Conservation (phyloP, 441 rosid genomes). For the Erodium trifolium region DNA sequence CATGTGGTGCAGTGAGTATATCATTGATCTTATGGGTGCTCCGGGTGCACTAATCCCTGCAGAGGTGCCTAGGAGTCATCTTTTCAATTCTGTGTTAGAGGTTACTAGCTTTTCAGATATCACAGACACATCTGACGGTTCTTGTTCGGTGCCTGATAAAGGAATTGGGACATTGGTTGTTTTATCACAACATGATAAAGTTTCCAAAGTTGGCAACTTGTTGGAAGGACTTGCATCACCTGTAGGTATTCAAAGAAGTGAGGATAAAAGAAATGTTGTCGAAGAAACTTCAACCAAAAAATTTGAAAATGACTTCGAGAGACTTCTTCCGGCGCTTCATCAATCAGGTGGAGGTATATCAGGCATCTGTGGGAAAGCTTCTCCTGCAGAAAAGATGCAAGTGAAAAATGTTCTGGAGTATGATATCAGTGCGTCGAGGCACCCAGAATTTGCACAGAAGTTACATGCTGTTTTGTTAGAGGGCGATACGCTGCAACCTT, state of each 20-base stretch:
- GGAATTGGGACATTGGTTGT: slow-evolving; percentile 28
- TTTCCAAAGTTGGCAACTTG: slow-evolving; percentile 24
- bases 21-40: slow-evolving; percentile 98
- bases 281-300: slow-evolving; percentile 45
- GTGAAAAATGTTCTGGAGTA: slow-evolving; percentile 79
- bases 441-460: too few species aligned
- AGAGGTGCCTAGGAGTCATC: slow-evolving; percentile 72
- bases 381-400: slow-evolving; percentile 64
- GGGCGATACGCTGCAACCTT: too few species aligned
- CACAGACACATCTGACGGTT: slow-evolving; percentile 26
- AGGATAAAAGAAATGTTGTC: slow-evolving; percentile 30
- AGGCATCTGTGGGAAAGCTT: slow-evolving; percentile 37
- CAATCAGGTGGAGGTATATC: slow-evolving; percentile 37
- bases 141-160: slow-evolving; percentile 35
- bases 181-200: slow-evolving; percentile 22
- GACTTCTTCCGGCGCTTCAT: slow-evolving; percentile 40
- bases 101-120: slow-evolving; percentile 39
- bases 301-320: slow-evolving; percentile 63
- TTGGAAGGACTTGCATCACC: slow-evolving; percentile 28
- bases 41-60: slow-evolving; percentile 90
- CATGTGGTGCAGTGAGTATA: slow-evolving; percentile 70
- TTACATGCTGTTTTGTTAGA: too few species aligned
- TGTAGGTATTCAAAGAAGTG: slow-evolving; percentile 33
- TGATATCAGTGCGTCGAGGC: slow-evolving; percentile 52
- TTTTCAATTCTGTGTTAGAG: slow-evolving; percentile 44